Conservation (phyloP, 2,329 filamentous ascomycete species). For the Cytospora leucostoma region DNA sequence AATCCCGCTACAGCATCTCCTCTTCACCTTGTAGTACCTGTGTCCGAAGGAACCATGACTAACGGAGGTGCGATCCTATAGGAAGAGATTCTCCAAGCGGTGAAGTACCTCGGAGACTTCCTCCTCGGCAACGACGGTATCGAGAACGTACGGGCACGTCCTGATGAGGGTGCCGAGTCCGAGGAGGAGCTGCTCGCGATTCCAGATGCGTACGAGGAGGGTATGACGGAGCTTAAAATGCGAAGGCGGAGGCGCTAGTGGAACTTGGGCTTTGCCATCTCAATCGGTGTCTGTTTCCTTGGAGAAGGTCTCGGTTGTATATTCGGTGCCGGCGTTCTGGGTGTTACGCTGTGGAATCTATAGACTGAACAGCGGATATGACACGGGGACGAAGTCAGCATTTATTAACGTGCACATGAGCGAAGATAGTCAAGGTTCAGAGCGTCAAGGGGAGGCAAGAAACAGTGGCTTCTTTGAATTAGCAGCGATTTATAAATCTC, state of each 20-base stretch:
- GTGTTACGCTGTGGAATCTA: background rate
- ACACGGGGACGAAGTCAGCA: background rate
- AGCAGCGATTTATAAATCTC: background rate
- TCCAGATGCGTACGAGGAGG: conserved; percentile 18
- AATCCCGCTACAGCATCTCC: background rate
- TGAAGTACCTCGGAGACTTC: conserved; percentile 83
- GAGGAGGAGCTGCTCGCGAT: conserved; percentile 25
- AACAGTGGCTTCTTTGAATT: background rate
- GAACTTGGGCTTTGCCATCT: background rate
- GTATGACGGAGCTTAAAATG: conserved; percentile 24
- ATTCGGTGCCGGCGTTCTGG: background rate
- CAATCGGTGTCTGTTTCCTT: background rate
- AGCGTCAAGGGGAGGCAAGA: background rate
- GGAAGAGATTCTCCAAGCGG: conserved; percentile 79
- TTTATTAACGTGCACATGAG: background rate
- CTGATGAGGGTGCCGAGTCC: conserved; percentile 31
- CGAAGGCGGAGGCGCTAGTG: conserved; percentile 18
- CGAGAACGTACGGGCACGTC: conserved; percentile 42
- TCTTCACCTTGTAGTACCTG: background rate
- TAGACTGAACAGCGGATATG: background rate
- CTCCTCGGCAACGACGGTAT: conserved; percentile 70
- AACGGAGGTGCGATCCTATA: background rate
- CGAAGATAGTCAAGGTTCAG: background rate
- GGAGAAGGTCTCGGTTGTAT: background rate
- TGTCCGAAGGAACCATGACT: background rate